Evolutionary conservation across 2,329 filamentous ascomycete genomes (phyloP).

Genomic region (Amesomyces nigricolor): DNA sequence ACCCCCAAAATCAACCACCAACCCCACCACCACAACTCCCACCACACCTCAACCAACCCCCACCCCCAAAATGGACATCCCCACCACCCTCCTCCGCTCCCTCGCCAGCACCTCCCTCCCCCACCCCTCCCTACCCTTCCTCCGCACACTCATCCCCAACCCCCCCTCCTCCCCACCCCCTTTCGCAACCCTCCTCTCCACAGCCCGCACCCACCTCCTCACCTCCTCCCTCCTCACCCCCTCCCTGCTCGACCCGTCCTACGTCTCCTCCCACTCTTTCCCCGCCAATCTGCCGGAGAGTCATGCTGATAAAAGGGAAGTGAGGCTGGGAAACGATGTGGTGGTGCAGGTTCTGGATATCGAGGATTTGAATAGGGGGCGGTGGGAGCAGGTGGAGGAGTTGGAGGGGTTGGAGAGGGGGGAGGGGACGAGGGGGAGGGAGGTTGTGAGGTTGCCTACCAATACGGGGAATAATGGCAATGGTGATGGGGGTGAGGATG

Average conservation of each 20-base stretch:
- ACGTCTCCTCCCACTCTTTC: slow-evolving; percentile 41
- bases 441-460: slow-evolving; percentile 69
- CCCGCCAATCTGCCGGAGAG: slow-evolving; percentile 42
- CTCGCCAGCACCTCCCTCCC: slow-evolving; percentile 52
- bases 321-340: slow-evolving; percentile 54
- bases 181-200: slow-evolving; percentile 67
- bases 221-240: slow-evolving; percentile 68
- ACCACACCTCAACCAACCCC: not conserved
- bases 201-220: slow-evolving; percentile 74
- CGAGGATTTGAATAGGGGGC: slow-evolving; percentile 71
- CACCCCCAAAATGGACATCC: slow-evolving; percentile 31
- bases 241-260: slow-evolving; percentile 41
- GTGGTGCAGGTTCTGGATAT: slow-evolving; percentile 80
- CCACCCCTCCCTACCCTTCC: slow-evolving; percentile 51
- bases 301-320: slow-evolving; percentile 46
- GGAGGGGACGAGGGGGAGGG: slow-evolving; percentile 67
- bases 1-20: not conserved
- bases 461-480: too few species aligned
- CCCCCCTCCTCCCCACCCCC: slow-evolving; percentile 54
- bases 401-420: slow-evolving; percentile 69
- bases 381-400: slow-evolving; percentile 83
- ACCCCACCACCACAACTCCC: not conserved
- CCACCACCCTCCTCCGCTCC: slow-evolving; percentile 46
- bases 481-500: too few species aligned
- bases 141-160: slow-evolving; percentile 52